Evolutionary conservation across 2,329 filamentous ascomycete species (phyloP).

Genomic region (Cryphonectria naterciae): DNA sequence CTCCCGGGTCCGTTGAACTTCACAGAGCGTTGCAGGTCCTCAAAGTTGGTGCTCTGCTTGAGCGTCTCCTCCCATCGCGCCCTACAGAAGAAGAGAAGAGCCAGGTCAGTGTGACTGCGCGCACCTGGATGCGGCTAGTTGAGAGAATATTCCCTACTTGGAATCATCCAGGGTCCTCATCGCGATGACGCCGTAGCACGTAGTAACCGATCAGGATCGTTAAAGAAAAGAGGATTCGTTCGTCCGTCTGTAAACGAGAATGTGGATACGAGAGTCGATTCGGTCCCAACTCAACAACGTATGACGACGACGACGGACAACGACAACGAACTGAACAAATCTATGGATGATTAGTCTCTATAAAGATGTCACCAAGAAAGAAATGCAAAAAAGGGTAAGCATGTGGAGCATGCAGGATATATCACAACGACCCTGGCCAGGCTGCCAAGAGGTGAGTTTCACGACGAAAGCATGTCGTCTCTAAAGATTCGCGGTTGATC

Average conservation of each 20-base stretch:
- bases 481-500: conserved; percentile 19
- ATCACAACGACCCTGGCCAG: neutral
- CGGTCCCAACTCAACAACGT: neutral
- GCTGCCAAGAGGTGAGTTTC: conserved; percentile 11
- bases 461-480: conserved; percentile 10
- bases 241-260: neutral
- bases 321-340: neutral
- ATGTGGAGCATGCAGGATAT: conserved; percentile 8
- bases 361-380: neutral
- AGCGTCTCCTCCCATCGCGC: conserved; percentile 70
- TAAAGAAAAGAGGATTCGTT: neutral
- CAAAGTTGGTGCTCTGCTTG: conserved; percentile 58
- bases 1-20: conserved; percentile 61
- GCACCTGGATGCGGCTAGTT: neutral
- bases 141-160: conserved; percentile 43
- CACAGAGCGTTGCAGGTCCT: conserved; percentile 67
- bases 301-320: neutral
- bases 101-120: conserved; percentile 5
- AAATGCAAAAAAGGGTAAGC: neutral
- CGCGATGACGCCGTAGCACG: conserved; percentile 18
- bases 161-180: conserved; percentile 61
- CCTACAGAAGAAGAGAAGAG: conserved; percentile 44
- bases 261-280: neutral
- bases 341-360: neutral
- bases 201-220: neutral